Percentiles rank a stretch among this genome's conserved stretches.
Evolutionary conservation across 208 protist genomes (phyloP).

Genomic region (Angomonas ambiguus): DNA sequence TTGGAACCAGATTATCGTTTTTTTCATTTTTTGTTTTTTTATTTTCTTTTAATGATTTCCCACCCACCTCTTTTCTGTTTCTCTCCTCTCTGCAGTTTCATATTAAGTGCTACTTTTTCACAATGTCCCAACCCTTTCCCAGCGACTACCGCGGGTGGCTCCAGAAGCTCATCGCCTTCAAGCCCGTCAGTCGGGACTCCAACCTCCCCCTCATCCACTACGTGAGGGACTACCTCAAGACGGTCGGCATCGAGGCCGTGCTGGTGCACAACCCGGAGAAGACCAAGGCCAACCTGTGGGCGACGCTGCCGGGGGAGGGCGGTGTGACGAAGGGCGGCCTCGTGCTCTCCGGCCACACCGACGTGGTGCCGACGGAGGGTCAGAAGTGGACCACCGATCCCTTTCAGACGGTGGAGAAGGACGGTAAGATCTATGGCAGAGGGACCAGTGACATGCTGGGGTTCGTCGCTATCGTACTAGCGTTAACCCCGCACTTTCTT

Average conservation of each 20-base stretch:
- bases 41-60: background rate
- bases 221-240: conserved; percentile 30
- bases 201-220: conserved; percentile 52
- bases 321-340: conserved; percentile 49
- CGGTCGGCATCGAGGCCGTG: conserved; percentile 32
- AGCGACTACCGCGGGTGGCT: conserved; percentile 24
- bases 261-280: conserved; percentile 31
- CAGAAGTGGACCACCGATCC: conserved; percentile 65
- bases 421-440: conserved; percentile 12
- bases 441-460: conserved; percentile 45
- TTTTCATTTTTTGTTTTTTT: background rate
- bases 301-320: conserved; percentile 38
- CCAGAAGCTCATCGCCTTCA: conserved; percentile 46
- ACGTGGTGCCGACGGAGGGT: conserved; percentile 67
- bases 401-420: conserved; percentile 25
- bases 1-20: background rate
- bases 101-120: no score
- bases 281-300: conserved; percentile 52
- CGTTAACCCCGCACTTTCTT: conserved; percentile 25
- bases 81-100: no score
- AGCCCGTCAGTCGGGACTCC: conserved; percentile 51
- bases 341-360: conserved; percentile 53
- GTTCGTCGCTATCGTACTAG: conserved; percentile 36
- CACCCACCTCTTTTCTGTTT: no score
- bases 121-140: background rate